Base-by-base conservation (phyloP, 2,329 filamentous ascomycete species). In the Chrysoporthe austroafricana region DNA sequence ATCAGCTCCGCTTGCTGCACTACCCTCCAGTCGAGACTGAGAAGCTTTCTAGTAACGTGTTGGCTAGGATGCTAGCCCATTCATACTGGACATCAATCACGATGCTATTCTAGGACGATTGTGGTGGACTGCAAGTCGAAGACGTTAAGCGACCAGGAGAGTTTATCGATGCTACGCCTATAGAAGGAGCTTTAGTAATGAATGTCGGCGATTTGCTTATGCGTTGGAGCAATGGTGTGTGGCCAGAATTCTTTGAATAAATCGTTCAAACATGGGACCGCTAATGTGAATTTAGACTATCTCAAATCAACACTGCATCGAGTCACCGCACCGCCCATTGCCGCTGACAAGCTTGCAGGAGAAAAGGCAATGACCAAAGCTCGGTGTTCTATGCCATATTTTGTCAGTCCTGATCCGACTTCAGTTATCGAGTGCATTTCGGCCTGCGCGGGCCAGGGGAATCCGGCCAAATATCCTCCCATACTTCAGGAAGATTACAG, bases 1-100 rank as follows among this genome's bases (percentile, higher is more conserved):
- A 88, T 70, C 87, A 89, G 69, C 78, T 90, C 11, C 82, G 88
- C 1, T 75, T 91, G 36, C 77, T 90, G 18, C 87, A 90, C 73
- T 90, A 80, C 65, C 79, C 79, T 2, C 73, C 76, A 1, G 72
- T 77, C 14, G 73, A 77, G 13, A 66, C 60, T 2, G 73, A 74
- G 4, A 72, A 73, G 26, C 68, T 74, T 43, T 73, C 79, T 7
- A 67, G 68, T 3, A 72, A 74, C 26, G 77, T 57, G 46, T 9
- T 72, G 42, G 71, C 71, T 43, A 70, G 74, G 36, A 74, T 73
- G 71, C 74, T 34, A 4, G 75, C 74, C 26, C 76, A 79, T 44
- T 76, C 76, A 1, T 76, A 79, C 65, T 78, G 75, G 66, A 73
- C 77, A 67, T 72, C 82, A 70, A 76, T 84, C 50, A 85, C 82